These are phyloP conservation scores for Epichloe baconii DNA, from an alignment of 2,329 filamentous ascomycete species.

Conservation along the genomic window DNA sequence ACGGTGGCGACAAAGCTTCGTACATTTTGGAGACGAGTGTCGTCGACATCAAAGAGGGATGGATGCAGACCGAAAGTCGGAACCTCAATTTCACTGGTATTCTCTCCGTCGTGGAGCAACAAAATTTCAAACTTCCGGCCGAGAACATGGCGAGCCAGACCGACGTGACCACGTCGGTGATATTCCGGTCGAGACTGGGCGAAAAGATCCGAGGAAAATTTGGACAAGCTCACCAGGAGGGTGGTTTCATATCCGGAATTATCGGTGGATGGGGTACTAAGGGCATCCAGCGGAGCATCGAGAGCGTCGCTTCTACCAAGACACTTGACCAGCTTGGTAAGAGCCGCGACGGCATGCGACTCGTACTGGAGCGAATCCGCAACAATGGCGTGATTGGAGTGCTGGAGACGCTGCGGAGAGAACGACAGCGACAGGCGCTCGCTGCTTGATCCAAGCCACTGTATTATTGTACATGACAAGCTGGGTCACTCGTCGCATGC, in stretches of 20 bases:
- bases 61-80: conserved; percentile 70
- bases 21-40: conserved; percentile 73
- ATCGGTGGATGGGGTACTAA: conserved; percentile 49
- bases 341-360: conserved; percentile 70
- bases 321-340: conserved; percentile 68
- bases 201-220: conserved; percentile 49
- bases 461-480: conserved; percentile 3
- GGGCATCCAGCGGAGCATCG: conserved; percentile 67
- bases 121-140: conserved; percentile 44
- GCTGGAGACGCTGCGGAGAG: conserved; percentile 39
- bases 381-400: conserved; percentile 46
- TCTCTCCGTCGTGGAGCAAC: conserved; percentile 63
- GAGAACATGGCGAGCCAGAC: conserved; percentile 31
- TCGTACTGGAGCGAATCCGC: conserved; percentile 59
- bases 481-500: conserved; percentile 1
- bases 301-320: conserved; percentile 63
- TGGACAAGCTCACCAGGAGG: conserved; percentile 31
- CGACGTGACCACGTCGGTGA: conserved; percentile 60
- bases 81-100: conserved; percentile 77
- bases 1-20: conserved; percentile 52
- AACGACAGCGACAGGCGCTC: conserved; percentile 22
- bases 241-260: conserved; percentile 37
- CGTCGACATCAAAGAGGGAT: conserved; percentile 66
- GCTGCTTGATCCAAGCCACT: conserved; percentile 5
- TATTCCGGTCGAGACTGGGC: conserved; percentile 59